Base-by-base conservation (phyloP, 2,329 filamentous ascomycete genomes). In the Grosmannia serpens region DNA sequence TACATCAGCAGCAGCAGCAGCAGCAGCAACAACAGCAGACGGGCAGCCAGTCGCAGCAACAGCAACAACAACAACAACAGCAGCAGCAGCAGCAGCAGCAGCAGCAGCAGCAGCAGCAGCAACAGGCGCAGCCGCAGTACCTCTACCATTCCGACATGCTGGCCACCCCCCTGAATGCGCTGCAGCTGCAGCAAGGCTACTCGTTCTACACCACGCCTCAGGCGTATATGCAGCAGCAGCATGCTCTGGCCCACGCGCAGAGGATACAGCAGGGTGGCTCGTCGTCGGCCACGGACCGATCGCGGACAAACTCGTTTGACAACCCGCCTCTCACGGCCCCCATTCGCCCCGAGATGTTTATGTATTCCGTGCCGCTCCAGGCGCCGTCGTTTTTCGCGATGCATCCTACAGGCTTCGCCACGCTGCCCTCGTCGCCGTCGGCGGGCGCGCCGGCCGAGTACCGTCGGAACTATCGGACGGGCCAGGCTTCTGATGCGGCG, bases 241-340 rank as follows among this genome's bases (percentile, higher is more conserved):
- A 64, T 38, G 71, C 70, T 26, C 62, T 75, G 59, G 70, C 75
- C 60, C 75, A 73, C 68, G 73, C 70, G 57, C 74, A 72, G 65
- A 75, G 71, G 67, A 70, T 75, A 66, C 73, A 72, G 62, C 69
- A 68, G 56, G 68, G 64, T 59, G 61, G 61, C 67, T 67, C 72
- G 57, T 61, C 71, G 46, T 68, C 72, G 63, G 58, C 67, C 6
- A 59, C 74, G 59, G 75, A 82, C 65, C 71, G 83, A 62, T 79
- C 81, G 44, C 77, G 83, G 61, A 84, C 82, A 8, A 83, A 80
- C 65, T 85, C 82, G 15, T 82, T 85, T 65, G 83, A 86, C 64
- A 83, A 79, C 58, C 75, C 80, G 22, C 82, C 83, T 6, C 67
- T 84, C 44, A 80, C 75, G n/a, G 80, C 81, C 1, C 80, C 83